Evolutionary conservation across 768 basidiomycete species (phyloP).

Genomic region (Hygrocybe punicea): DNA sequence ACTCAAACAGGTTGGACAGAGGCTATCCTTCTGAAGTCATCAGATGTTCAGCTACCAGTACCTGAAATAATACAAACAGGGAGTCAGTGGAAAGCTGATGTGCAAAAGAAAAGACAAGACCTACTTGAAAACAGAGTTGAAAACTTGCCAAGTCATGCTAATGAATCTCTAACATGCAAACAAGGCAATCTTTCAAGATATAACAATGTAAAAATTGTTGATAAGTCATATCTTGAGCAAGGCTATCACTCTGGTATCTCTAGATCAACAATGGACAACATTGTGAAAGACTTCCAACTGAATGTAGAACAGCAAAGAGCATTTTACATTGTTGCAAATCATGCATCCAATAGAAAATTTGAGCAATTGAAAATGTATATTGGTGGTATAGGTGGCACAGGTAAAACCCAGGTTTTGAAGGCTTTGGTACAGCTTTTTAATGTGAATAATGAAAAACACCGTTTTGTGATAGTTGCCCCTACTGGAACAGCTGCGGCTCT

Average conservation of each 20-base stretch:
- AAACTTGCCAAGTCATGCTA: not conserved
- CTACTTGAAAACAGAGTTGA: slow-evolving; percentile 6
- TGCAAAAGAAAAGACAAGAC: slow-evolving; percentile 8
- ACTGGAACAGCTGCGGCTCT: slow-evolving; percentile 27
- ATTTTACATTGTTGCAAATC: slow-evolving; percentile 31
- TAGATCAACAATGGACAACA: slow-evolving; percentile 20
- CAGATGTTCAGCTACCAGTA: not conserved
- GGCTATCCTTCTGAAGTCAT: not conserved
- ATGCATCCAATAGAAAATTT: slow-evolving; percentile 9
- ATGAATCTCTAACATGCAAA: not conserved
- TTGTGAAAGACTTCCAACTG: not conserved
- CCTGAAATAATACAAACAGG: not conserved
- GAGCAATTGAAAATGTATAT: slow-evolving; percentile 33
- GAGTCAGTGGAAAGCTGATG: slow-evolving; percentile 9
- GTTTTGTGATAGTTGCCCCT: slow-evolving; percentile 25
- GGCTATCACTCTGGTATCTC: slow-evolving; percentile 4
- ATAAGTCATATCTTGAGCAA: slow-evolving; percentile 17
- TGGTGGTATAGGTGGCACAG: slow-evolving; percentile 36
- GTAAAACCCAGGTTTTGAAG: slow-evolving; percentile 32
- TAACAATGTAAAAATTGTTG: slow-evolving; percentile 20
- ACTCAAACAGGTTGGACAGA: not conserved
- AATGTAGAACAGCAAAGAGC: slow-evolving; percentile 28
- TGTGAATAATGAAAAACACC: slow-evolving; percentile 22
- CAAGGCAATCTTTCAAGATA: too few relatives aligned
- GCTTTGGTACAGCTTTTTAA: slow-evolving; percentile 25